Evolutionary conservation across 176 grass and related monocot species (phyloP).

Genomic region (Avena atlantica): DNA sequence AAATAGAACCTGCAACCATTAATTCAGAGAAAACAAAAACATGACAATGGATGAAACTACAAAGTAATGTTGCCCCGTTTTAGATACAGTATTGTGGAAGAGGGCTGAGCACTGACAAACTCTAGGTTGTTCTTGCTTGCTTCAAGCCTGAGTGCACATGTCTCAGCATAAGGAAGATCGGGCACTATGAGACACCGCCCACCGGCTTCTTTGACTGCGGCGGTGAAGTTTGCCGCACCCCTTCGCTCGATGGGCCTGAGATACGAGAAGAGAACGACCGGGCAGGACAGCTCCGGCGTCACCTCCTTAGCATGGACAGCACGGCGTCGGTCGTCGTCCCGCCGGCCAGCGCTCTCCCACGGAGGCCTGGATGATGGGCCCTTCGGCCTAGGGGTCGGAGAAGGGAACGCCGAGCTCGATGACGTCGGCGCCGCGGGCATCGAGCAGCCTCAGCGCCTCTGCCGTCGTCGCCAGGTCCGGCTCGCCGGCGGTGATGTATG

Average conservation of each 20-base stretch:
- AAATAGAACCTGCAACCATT: slow-evolving; percentile 62
- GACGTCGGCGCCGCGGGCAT: slow-evolving; percentile 73
- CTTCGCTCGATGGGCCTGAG: slow-evolving; percentile 63
- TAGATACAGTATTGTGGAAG: no score
- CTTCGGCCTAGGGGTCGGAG: slow-evolving; percentile 76
- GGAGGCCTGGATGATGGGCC: slow-evolving; percentile 80
- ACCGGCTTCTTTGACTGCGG: slow-evolving; percentile 56
- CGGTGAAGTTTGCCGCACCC: slow-evolving; percentile 57
- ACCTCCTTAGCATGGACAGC: slow-evolving; percentile 81
- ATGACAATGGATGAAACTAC: neutral
- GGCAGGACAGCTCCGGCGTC: slow-evolving; percentile 73
- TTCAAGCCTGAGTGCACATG: slow-evolving; percentile 50
- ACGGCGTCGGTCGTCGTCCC: slow-evolving; percentile 50
- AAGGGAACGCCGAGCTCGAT: slow-evolving; percentile 86
- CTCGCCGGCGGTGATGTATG: slow-evolving; percentile 87
- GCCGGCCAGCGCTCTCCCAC: slow-evolving; percentile 55
- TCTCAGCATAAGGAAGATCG: slow-evolving; percentile 68
- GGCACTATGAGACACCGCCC: slow-evolving; percentile 70
- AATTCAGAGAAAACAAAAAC: neutral
- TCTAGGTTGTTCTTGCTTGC: slow-evolving; percentile 72
- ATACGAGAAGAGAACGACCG: slow-evolving; percentile 78
- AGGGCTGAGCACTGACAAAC: slow-evolving; percentile 43
- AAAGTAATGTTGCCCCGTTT: no score
- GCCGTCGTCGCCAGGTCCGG: slow-evolving; percentile 77
- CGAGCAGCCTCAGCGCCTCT: slow-evolving; percentile 71